These are phyloP conservation scores for Tricholoma hemisulphureum DNA, from an alignment of 768 basidiomycete genomes.

Conservation along the genomic window DNA sequence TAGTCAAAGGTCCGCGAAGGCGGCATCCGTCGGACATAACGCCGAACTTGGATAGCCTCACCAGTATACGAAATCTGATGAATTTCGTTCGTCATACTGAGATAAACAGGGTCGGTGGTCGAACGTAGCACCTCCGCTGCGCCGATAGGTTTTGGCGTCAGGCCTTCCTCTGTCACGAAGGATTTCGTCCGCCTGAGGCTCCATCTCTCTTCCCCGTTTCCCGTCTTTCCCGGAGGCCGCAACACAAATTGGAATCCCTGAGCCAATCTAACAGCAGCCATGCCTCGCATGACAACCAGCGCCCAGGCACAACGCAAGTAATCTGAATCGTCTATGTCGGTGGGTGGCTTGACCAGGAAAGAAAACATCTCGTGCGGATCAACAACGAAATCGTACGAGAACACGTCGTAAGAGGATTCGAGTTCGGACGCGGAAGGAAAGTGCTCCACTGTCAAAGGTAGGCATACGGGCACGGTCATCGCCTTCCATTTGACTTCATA, in stretches of 20 bases:
- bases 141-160: constrained; percentile 54
- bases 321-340: constrained; percentile 47
- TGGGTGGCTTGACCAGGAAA: constrained; percentile 75
- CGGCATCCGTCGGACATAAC: constrained; percentile 77
- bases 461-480: constrained; percentile 79
- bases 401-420: constrained; percentile 74
- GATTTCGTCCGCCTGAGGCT: constrained; percentile 51
- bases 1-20: constrained; percentile 68
- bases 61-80: constrained; percentile 90
- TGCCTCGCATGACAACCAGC: constrained; percentile 81
- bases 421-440: constrained; percentile 77
- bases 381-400: constrained; percentile 86
- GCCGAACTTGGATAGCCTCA: constrained; percentile 84
- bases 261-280: constrained; percentile 88
- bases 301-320: constrained; percentile 71
- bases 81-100: constrained; percentile 95
- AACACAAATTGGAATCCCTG: constrained; percentile 96
- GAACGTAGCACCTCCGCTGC: constrained; percentile 63
- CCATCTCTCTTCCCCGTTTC: constrained; percentile 30
- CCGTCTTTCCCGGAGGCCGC: constrained; percentile 36
- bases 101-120: constrained; percentile 73
- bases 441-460: constrained; percentile 89
- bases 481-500: constrained; percentile 92
- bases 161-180: constrained; percentile 54
- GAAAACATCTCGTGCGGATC: constrained; percentile 83